These are phyloP conservation scores for Vigna hirtella DNA, from an alignment of 306 rosid genomes.

Conservation along the genomic window DNA sequence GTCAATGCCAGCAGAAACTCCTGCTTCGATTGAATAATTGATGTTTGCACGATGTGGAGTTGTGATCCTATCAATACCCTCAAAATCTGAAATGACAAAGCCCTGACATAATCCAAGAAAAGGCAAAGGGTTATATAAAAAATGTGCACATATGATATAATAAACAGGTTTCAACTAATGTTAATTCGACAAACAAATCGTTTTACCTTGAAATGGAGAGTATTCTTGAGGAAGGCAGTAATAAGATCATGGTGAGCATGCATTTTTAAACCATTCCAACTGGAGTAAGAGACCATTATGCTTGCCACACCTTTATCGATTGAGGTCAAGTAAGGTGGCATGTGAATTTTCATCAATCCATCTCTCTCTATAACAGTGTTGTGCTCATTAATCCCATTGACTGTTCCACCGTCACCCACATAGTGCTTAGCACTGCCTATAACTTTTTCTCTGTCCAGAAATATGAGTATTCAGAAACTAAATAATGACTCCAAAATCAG, in stretches of 20 bases:
- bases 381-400: conserved; percentile 50
- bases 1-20: conserved; percentile 62
- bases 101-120: conserved; percentile 50
- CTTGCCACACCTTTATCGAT: conserved; percentile 56
- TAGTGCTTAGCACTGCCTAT: conserved; percentile 54
- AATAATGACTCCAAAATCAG: conserved; percentile 25
- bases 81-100: conserved; percentile 58
- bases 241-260: conserved; percentile 55
- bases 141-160: background rate
- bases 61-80: conserved; percentile 59
- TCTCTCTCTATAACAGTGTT: conserved; percentile 48
- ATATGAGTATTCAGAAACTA: conserved; percentile 35
- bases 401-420: conserved; percentile 60
- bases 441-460: conserved; percentile 48
- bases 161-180: background rate
- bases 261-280: conserved; percentile 63
- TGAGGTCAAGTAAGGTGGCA: conserved; percentile 46
- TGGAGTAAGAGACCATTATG: conserved; percentile 60
- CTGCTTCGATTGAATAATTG: conserved; percentile 52
- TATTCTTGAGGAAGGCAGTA: conserved; percentile 52
- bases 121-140: background rate
- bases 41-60: conserved; percentile 55
- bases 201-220: conserved; percentile 50
- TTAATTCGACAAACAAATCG: conserved; percentile 17
- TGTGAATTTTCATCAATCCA: conserved; percentile 53